Base-by-base conservation (phyloP, 495 filamentous ascomycete species). In the Hamigera avellanea region DNA sequence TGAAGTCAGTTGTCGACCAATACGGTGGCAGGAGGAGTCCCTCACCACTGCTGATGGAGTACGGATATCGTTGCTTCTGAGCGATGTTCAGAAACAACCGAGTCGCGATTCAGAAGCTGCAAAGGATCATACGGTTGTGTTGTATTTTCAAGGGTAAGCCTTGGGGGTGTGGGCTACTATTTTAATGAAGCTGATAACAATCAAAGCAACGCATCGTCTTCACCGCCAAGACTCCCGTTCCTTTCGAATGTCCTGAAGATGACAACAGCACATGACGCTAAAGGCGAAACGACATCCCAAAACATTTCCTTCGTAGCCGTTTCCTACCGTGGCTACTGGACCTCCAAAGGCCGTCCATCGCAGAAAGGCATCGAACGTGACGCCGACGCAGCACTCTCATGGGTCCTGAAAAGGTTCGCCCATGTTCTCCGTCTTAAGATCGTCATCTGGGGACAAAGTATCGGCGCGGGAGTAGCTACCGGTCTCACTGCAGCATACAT, bases 161-260 rank as follows among this genome's bases (percentile, higher is more conserved):
- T 23, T 9, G 21, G 9, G n/a, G n/a, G n/a, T 9, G 21, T 5
- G 21, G 21, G 21, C 21, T 23, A 23, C 21, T 5, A 23, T 5
- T 23, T 23, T 23, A 9, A 4, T 23, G 9, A 23, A 23, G 21
- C 21, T 23, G 21, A 23, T 23, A 9, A 4, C 5, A 23, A 23
- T 23, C 9, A 9, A 23, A 23, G 21, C 4, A 23, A 23, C 9
- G 21, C 73, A 17, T 74, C 77, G 19, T 80, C 77, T 1, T 58
- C 73, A 7, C 80, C 80, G 12, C 73, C 76, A n/a, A 67, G 78
- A 3, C 59, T 83, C 25, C 77, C 76, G 8, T 56, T 66, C 33
- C 50, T 81, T 6, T 80, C 78, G 0, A 55, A 62, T 6, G 44
- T 54, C 26, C 43, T 43, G 12, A 44, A 25, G 13, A 19, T 6